Base-by-base conservation (phyloP, 305 asterid species). In the Solanum chacoense region DNA sequence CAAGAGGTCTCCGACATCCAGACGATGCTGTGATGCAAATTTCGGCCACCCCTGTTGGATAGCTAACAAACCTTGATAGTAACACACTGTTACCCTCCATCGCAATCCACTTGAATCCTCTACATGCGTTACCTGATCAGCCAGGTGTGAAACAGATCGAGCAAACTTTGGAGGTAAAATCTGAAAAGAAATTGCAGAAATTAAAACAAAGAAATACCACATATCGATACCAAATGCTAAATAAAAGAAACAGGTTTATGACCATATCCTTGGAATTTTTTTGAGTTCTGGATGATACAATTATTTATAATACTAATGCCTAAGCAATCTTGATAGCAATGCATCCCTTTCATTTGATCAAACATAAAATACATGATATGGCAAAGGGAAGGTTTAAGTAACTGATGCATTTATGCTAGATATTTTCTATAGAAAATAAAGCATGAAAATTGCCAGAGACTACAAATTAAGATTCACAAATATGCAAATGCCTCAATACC, bases 21-120 rank as follows among this genome's bases (percentile, higher is more conserved):
- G 73, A 37, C 34, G 78, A 69, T 89, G 91, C 36, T 87, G 85
- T 26, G 77, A 24, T 4, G 88, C 77, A 87, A 90, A 92, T 55
- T 87, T 14, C 11, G 63, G 31, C 93, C 93, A 92, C 9, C 91
- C 92, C 88, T 87, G 81, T 55, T 28, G 67, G 67, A 92, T 88
- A 83, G 91, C 91, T 26, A 89, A 77, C 9, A 85, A 74, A 45
- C 59, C 79, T 12, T 84, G 42, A 87, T 36, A 40, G 37, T 86
- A 9, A n/a, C 91, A 89, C 81, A 90, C 71, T 20, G 75, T 88
- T 42, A 90, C 88, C 28, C 29, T 72, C 74, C 87, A 89, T 40
- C 28, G 50, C 79, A 8, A 84, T 28, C 93, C 93, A 75, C 40
- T 32, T 59, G 90, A 74, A 86, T 90, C 91, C 91, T 92, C 92